Evolutionary conservation across 2,329 filamentous ascomycete genomes (phyloP), one percentile per base, ranked within the genome.

Genomic region (Exophiala sp.): DNA sequence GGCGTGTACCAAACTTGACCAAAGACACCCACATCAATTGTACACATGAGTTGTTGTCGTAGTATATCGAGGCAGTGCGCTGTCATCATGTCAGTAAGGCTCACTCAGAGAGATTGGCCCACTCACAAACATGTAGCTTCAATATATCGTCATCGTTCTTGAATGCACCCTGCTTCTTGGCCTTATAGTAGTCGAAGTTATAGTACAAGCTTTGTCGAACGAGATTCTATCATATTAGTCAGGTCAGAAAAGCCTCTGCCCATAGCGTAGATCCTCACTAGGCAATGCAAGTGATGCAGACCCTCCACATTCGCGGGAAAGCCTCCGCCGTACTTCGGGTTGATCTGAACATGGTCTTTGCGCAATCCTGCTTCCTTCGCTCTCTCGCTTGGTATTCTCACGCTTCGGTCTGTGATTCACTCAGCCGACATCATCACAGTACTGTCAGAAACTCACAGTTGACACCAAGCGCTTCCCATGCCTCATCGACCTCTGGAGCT

Each of bases 41-140:
- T 80, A 66, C 83, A 86, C 80, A 85, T 85, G 11, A 86, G 72
- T 12, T 83, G 78, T 63, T 86, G 82, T 1, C 82, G 78, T 41
- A 86, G 55, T 3, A 79, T 80, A 58, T 86, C 83, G 32, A 85
- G 70, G 54, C 83, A 86, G 56, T 86, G 82, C 4, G 77, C 75
- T 79, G 45, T 4, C 5, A 10, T 2, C 32, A 54, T 24, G 56
- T 54, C 6, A 52, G 47, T 10, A 1, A 8, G 9, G 5, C n/a
- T 8, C 43, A 35, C 3, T n/a, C 29, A 12, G 3, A 43, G 33
- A 24, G 10, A 24, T 33, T 5, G 38, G 32, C 32, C 32, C 16
- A 74, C 79, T 67, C 70, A 84, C 81, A 80, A 60, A 83, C 72
- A 63, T 86, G 83, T 1, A 75, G 71, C 20, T 73, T 74, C 5